These are phyloP conservation scores for Colletotrichum chrysophilum DNA, from an alignment of 2,329 filamentous ascomycete genomes.

Conservation along the genomic window DNA sequence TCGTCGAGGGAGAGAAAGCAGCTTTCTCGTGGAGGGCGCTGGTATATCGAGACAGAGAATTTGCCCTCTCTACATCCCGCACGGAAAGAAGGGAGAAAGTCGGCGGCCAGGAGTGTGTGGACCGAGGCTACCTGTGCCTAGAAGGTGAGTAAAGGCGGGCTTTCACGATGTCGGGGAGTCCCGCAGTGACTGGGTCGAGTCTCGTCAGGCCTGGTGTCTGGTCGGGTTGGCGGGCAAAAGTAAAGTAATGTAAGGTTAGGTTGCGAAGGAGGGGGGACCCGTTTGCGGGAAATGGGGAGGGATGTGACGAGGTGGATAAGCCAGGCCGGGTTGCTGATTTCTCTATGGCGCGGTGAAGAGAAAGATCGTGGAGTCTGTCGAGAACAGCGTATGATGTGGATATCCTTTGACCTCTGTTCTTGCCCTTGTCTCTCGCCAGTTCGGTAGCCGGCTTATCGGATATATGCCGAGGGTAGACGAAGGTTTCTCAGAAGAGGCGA, in stretches of 20 bases:
- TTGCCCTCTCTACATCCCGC: slow-evolving; percentile 17
- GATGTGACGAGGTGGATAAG: slow-evolving; percentile 6
- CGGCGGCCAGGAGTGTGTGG: slow-evolving; percentile 2
- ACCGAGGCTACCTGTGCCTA: slow-evolving; percentile 16
- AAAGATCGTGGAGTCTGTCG: slow-evolving; percentile 2
- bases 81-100: neutral
- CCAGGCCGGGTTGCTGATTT: neutral
- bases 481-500: neutral
- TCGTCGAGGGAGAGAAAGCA: neutral
- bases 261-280: neutral
- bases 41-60: neutral
- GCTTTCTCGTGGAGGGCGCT: slow-evolving; percentile 2
- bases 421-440: neutral
- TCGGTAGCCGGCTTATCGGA: slow-evolving; percentile 1
- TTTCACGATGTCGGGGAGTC: slow-evolving; percentile 17
- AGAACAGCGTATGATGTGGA: neutral
- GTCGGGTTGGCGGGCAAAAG: slow-evolving; percentile 1
- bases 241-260: neutral
- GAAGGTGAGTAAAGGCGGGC: slow-evolving; percentile 13
- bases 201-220: neutral
- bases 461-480: slow-evolving; percentile 10
- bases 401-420: neutral
- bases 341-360: neutral
- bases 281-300: neutral
- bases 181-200: neutral